Evolutionary conservation across 2,329 filamentous ascomycete species (phyloP), one percentile per base, ranked within the genome.

Genomic region (Colletotrichum navitas): DNA sequence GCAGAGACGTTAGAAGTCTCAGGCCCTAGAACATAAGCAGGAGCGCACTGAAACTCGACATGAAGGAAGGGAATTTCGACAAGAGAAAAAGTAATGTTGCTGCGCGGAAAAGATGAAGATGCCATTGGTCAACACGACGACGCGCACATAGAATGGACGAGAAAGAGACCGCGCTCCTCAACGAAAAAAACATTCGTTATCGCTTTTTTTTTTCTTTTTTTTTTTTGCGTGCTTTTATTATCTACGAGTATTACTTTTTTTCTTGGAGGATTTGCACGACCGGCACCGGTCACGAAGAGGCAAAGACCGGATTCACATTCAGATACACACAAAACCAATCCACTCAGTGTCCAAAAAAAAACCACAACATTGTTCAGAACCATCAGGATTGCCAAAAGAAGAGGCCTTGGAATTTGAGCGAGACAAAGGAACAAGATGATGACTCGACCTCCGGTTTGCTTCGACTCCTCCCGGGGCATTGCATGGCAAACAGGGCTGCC

Each of bases 1-100:
- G 78, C 83, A 81, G 74, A 84, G 88, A 78, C 84, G 85, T 76
- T 88, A 83, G 77, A 79, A 79, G 24, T 41, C 39, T 21, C 18
- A 5, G n/a, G 14, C 36, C 41, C 16, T 5, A 39, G 39, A 41
- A 24, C 12, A 43, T 11, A 11, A n/a, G 43, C 43, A 49, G 47
- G 36, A 36, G 32, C 54, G 54, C 39, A 58, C 34, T 24, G 29
- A 6, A 6, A 45, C 18, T 34, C 62, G 32, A 39, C 55, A 6
- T 12, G 18, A 62, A n/a, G 65, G 29, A 21, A 18, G 36, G 49
- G 39, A 18, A 10, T 24, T 56, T 43, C 65, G 65, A 63, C 68
- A 32, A 63, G 58, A 71, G 58, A 71, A 36, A 34, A 36, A 65
- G 32, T 56, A 16, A 52, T 61, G 56, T 39, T 41, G 12, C 29